Percentiles rank a stretch among this genome's conserved stretches.
phyloP scores from a whole-genome alignment of 306 rosid genomes.

The Acacia crassicarpa region DNA sequence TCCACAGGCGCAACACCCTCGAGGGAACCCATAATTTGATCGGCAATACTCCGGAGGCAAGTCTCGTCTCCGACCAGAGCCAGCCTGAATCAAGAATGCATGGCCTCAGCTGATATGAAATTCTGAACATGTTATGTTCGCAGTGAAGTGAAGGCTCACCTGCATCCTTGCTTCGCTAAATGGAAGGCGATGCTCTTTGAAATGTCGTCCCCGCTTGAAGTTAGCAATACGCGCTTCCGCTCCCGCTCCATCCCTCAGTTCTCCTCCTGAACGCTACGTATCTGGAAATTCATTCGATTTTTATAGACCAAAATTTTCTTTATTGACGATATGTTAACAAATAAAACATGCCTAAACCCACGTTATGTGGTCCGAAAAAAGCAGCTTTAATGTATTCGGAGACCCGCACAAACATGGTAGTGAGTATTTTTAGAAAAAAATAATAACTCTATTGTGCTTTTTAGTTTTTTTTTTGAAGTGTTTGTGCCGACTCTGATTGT shows the following conservation, averaged over 20 bases:
- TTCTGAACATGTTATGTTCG: background rate
- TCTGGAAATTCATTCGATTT: background rate
- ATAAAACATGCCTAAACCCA: no score
- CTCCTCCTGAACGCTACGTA: background rate
- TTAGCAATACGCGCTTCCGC: slow-evolving; percentile 57
- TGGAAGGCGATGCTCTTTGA: slow-evolving; percentile 61
- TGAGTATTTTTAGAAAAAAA: no score
- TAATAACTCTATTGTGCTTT: no score
- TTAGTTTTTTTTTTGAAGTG: no score
- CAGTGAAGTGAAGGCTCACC: slow-evolving; percentile 34
- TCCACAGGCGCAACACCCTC: slow-evolving; percentile 37
- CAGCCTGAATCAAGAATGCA: slow-evolving; percentile 42
- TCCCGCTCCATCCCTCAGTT: slow-evolving; percentile 23
- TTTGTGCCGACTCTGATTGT: no score
- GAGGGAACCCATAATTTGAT: slow-evolving; percentile 42
- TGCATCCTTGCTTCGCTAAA: slow-evolving; percentile 88
- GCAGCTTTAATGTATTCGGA: no score
- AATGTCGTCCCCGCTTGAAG: slow-evolving; percentile 65
- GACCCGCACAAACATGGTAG: no score
- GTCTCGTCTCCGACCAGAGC: slow-evolving; percentile 72
- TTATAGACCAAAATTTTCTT: background rate
- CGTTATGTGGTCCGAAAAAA: no score
- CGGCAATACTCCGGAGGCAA: slow-evolving; percentile 37
- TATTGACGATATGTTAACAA: no score
- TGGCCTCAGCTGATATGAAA: background rate